Evolutionary conservation across 2,329 filamentous ascomycete species (phyloP).

Genomic region (Mycosphaerella arachidis): DNA sequence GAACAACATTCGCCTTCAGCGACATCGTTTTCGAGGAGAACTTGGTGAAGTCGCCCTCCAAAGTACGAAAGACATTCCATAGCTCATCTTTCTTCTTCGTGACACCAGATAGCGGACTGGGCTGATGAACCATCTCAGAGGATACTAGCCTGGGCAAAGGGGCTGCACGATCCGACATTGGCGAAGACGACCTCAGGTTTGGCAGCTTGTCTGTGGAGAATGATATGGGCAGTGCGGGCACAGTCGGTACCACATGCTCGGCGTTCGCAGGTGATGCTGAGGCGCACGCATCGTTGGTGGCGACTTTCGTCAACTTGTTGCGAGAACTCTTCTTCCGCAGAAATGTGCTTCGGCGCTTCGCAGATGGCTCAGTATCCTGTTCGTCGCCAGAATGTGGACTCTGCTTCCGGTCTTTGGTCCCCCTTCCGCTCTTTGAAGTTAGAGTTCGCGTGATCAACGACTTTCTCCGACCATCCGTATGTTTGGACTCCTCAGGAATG

Average conservation of each 20-base stretch:
- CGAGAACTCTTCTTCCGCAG: conserved; percentile 19
- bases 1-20: conserved; percentile 71
- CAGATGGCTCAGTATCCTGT: conserved; percentile 8
- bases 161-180: conserved; percentile 35
- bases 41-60: conserved; percentile 67
- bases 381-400: conserved; percentile 15
- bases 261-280: background rate
- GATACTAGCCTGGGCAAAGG: conserved; percentile 42
- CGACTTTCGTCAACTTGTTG: conserved; percentile 11
- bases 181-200: conserved; percentile 33
- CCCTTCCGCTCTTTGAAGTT: conserved; percentile 9
- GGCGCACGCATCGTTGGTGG: conserved; percentile 6
- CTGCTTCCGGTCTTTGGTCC: conserved; percentile 14
- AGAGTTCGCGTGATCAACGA: conserved; percentile 11
- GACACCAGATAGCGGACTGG: conserved; percentile 15
- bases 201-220: conserved; percentile 48
- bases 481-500: background rate
- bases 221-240: conserved; percentile 44
- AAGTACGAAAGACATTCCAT: conserved; percentile 62
- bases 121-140: conserved; percentile 29
- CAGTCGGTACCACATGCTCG: conserved; percentile 25
- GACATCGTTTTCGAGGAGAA: conserved; percentile 70
- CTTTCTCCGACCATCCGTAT: conserved; percentile 13
- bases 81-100: conserved; percentile 64
- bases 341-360: conserved; percentile 19